Conservation (phyloP, 257 asterid species). For the Paraleonurus japonicus region DNA sequence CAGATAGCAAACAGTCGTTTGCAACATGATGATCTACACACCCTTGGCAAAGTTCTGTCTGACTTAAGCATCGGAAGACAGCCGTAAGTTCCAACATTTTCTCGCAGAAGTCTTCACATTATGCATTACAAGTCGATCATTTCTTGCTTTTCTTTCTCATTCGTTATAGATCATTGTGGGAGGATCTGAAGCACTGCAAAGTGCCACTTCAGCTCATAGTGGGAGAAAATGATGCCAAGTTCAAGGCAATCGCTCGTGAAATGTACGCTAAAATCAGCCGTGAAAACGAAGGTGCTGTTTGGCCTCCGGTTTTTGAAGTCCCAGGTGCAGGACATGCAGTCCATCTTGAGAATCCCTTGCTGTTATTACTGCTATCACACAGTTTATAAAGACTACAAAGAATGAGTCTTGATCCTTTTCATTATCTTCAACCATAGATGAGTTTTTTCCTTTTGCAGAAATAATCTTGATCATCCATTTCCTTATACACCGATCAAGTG, state of each 20-base stretch:
- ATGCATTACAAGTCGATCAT: neutral
- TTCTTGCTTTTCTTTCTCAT: slow-evolving; percentile 3
- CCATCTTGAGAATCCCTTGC: slow-evolving; percentile 86
- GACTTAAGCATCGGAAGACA: slow-evolving; percentile 89
- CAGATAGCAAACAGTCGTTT: slow-evolving; percentile 46
- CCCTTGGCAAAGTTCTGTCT: slow-evolving; percentile 65
- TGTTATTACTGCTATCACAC: slow-evolving; percentile 60
- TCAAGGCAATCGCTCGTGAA: slow-evolving; percentile 60
- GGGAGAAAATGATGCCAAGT: slow-evolving; percentile 80
- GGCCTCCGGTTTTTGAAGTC: slow-evolving; percentile 51
- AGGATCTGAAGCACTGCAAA: slow-evolving; percentile 68
- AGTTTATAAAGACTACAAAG: slow-evolving; percentile 42
- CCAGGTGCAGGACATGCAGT: slow-evolving; percentile 85
- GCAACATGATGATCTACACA: slow-evolving; percentile 65
- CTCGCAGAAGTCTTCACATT: neutral
- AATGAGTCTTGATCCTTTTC: slow-evolving; percentile 2
- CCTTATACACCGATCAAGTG: neutral
- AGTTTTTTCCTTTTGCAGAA: neutral
- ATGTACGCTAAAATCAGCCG: slow-evolving; percentile 44
- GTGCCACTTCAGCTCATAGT: slow-evolving; percentile 68
- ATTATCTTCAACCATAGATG: neutral
- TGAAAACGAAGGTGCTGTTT: slow-evolving; percentile 17
- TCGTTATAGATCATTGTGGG: slow-evolving; percentile 71
- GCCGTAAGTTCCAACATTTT: slow-evolving; percentile 53
- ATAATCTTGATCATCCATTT: slow-evolving; percentile 11